Evolutionary conservation across 768 basidiomycete species (phyloP).

Genomic region (Hericium rajendrae): DNA sequence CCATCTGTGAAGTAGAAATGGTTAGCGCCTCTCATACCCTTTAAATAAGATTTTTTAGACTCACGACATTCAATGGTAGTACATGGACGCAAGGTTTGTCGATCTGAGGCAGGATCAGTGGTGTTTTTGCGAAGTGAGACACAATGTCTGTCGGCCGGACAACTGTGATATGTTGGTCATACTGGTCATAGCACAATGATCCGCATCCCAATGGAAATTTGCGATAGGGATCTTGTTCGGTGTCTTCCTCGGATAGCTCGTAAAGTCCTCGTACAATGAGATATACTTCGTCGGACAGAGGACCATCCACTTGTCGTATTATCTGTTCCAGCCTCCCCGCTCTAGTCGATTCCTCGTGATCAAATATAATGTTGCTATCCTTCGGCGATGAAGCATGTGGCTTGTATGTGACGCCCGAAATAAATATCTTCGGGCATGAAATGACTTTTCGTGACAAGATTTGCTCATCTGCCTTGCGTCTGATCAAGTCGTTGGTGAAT

Average conservation of each 20-base stretch:
- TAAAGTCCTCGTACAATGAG: not conserved
- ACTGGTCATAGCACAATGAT: not conserved
- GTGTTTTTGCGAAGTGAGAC: not conserved
- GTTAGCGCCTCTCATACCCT: too few species aligned
- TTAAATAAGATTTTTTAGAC: not conserved
- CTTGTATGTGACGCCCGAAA: not conserved
- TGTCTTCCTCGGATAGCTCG: not conserved
- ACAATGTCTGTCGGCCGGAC: not conserved
- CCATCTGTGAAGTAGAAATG: too few species aligned
- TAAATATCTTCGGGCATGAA: not conserved
- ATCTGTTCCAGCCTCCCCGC: not conserved
- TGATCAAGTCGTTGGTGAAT: too few species aligned
- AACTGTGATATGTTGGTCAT: not conserved
- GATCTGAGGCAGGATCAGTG: not conserved
- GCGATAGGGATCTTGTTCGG: not conserved
- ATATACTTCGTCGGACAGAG: not conserved
- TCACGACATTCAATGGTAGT: not conserved
- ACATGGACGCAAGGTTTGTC: not conserved
- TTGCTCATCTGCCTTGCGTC: too few species aligned
- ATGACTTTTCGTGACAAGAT: not conserved
- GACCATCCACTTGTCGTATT: not conserved
- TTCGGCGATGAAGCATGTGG: not conserved
- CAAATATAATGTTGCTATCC: not conserved
- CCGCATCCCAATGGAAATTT: not conserved
- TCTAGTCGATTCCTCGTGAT: not conserved